phyloP scores from a whole-genome alignment of 1,139 yeast genomes.

The Candida sanyaensis region DNA sequence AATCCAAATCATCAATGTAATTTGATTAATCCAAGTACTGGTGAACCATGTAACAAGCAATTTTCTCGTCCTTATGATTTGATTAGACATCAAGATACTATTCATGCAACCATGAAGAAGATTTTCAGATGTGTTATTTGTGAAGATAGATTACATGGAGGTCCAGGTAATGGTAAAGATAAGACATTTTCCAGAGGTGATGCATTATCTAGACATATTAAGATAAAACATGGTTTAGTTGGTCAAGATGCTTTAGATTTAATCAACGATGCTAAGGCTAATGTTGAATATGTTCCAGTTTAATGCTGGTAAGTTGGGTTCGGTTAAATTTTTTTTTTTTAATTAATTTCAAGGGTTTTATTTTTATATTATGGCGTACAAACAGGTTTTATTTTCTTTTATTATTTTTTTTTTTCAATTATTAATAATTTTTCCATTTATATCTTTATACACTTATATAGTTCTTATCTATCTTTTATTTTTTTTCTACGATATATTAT shows the following conservation, averaged over 20 bases:
- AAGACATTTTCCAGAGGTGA: conserved; percentile 53
- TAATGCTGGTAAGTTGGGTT: background rate
- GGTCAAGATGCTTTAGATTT: conserved; percentile 56
- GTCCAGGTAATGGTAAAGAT: conserved; percentile 60
- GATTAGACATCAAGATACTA: conserved; percentile 52
- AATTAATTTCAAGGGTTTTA: background rate
- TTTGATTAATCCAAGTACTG: conserved; percentile 58
- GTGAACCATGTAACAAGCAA: conserved; percentile 45
- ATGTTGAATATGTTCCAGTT: conserved; percentile 61
- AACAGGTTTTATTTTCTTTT: conserved; percentile 1
- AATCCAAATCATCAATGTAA: conserved; percentile 47
- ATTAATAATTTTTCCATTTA: background rate
- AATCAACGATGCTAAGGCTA: conserved; percentile 72
- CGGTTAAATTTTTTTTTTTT: conserved; percentile 1
- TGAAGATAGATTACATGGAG: conserved; percentile 50
- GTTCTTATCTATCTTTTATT: background rate
- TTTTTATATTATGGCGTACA: background rate
- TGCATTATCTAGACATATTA: conserved; percentile 51
- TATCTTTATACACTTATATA: background rate
- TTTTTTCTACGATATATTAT: background rate
- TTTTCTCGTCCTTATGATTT: conserved; percentile 52
- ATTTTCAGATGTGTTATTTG: conserved; percentile 51
- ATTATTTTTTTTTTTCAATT: no score
- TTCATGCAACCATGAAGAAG: conserved; percentile 51
- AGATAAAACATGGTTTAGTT: conserved; percentile 49